phyloP scores from a whole-genome alignment of 2,329 filamentous ascomycete species.

The Amphichorda felina region DNA sequence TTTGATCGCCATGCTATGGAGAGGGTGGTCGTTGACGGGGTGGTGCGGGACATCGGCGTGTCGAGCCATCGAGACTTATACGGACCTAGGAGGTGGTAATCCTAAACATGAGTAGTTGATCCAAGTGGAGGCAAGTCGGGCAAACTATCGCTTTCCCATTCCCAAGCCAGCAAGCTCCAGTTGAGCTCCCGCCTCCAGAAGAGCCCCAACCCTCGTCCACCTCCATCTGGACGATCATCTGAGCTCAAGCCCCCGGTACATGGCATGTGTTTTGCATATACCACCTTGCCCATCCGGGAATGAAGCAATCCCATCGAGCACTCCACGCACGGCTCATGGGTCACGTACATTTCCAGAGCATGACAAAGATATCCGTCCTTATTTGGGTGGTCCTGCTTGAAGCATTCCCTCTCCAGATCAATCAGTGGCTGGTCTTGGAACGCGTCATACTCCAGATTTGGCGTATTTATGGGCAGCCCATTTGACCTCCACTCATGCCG shows the following conservation, averaged over 20 bases:
- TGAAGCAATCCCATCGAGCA: conserved; percentile 95
- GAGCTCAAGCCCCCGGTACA: conserved; percentile 74
- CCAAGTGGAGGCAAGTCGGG: conserved; percentile 27
- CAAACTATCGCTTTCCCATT: conserved; percentile 45
- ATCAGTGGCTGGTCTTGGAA: conserved; percentile 60
- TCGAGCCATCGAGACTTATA: conserved; percentile 14
- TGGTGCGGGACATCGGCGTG: too few relatives aligned
- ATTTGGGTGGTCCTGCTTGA: conserved; percentile 50
- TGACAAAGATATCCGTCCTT: conserved; percentile 87
- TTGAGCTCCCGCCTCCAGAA: conserved; percentile 71
- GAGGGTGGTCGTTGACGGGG: too few relatives aligned
- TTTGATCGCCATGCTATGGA: too few relatives aligned
- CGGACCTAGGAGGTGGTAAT: conserved; percentile 27
- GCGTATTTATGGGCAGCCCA: conserved; percentile 18
- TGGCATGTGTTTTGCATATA: conserved; percentile 71
- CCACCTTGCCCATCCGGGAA: conserved; percentile 77
- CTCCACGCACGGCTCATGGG: conserved; percentile 92
- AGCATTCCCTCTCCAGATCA: conserved; percentile 51
- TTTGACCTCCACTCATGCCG: conserved; percentile 35
- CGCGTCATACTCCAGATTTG: conserved; percentile 43
- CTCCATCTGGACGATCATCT: conserved; percentile 50
- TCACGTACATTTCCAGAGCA: conserved; percentile 84
- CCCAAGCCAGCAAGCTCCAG: conserved; percentile 76
- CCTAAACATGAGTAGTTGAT: conserved; percentile 37
- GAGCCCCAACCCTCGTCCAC: conserved; percentile 51